Conservation (phyloP, 495 filamentous ascomycete species). For the Neurospora sp. region DNA sequence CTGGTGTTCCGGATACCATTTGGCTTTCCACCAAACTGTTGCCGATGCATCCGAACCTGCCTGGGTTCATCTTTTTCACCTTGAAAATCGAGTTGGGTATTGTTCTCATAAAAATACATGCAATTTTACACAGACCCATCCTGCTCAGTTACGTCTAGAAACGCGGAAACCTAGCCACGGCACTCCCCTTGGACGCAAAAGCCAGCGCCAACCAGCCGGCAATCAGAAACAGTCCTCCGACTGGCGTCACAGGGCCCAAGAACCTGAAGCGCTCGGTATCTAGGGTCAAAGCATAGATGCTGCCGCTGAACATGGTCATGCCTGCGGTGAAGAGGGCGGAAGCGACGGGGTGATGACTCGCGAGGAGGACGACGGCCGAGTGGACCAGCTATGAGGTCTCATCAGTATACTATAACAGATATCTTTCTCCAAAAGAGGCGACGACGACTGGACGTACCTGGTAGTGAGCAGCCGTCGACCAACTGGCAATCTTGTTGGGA, state of each 20-base stretch:
- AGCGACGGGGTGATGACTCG: constrained; percentile 27
- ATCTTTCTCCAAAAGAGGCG: neutral
- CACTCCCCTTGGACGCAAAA: constrained; percentile 3
- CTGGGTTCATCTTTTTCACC: neutral
- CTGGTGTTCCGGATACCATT: neutral
- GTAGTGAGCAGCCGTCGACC: constrained; percentile 50
- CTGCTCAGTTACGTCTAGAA: neutral
- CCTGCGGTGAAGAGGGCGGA: constrained; percentile 32
- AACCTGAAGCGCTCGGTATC: constrained; percentile 45
- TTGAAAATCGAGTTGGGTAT: neutral
- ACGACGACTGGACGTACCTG: constrained; percentile 29
- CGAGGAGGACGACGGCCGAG: constrained; percentile 44
- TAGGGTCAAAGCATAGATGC: constrained; percentile 48
- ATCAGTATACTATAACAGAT: neutral
- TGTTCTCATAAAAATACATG: neutral
- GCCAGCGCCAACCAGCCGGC: constrained; percentile 39
- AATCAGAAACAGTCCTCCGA: constrained; percentile 50
- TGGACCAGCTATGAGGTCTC: constrained; percentile 39
- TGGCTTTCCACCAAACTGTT: neutral
- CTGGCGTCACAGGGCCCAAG: constrained; percentile 48
- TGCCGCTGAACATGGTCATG: constrained; percentile 51
- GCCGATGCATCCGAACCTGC: neutral
- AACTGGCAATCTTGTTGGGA: constrained; percentile 42
- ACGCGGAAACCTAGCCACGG: neutral
- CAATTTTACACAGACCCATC: neutral